Conservation (phyloP, 2,329 filamentous ascomycete species). For the Ustilaginoidea virens region DNA sequence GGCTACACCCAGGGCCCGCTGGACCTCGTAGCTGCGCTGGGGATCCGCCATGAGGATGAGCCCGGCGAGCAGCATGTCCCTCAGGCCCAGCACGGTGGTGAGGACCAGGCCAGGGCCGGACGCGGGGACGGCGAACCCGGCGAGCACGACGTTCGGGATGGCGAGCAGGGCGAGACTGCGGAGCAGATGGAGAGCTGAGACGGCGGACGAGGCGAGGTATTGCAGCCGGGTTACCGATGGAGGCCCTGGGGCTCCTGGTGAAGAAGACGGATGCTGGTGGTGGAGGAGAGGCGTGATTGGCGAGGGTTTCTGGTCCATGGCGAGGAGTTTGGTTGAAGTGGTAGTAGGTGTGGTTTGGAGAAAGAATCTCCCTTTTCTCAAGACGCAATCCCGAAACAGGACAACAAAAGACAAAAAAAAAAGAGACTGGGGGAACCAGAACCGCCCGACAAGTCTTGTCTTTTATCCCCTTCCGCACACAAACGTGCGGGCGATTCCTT, state of each 20-base stretch:
- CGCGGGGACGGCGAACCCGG: slow-evolving; percentile 14
- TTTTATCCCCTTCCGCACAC: too few species aligned
- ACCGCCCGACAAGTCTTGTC: too few species aligned
- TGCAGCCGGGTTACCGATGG: slow-evolving; percentile 9
- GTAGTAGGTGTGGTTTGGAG: not conserved
- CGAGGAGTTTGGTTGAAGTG: not conserved
- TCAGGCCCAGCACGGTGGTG: slow-evolving; percentile 15
- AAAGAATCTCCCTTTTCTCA: not conserved
- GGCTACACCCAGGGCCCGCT: slow-evolving; percentile 14
- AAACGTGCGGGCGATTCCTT: too few species aligned
- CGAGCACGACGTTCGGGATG: slow-evolving; percentile 14
- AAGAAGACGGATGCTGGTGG: not conserved
- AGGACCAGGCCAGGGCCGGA: slow-evolving; percentile 14
- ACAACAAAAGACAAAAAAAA: not conserved
- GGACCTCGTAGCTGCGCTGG: slow-evolving; percentile 11
- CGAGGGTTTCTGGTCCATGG: not conserved
- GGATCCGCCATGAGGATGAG: slow-evolving; percentile 13
- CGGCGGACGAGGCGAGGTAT: slow-evolving; percentile 10
- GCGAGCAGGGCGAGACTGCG: slow-evolving; percentile 14
- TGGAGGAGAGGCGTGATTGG: slow-evolving; percentile 4
- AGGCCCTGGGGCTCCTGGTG: too few species aligned
- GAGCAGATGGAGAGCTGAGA: slow-evolving; percentile 12
- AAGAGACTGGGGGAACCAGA: not conserved
- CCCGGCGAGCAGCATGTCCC: slow-evolving; percentile 16
- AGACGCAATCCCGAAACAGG: not conserved